Conservation (phyloP, 257 asterid species). For the Solanum gandarillasii region DNA sequence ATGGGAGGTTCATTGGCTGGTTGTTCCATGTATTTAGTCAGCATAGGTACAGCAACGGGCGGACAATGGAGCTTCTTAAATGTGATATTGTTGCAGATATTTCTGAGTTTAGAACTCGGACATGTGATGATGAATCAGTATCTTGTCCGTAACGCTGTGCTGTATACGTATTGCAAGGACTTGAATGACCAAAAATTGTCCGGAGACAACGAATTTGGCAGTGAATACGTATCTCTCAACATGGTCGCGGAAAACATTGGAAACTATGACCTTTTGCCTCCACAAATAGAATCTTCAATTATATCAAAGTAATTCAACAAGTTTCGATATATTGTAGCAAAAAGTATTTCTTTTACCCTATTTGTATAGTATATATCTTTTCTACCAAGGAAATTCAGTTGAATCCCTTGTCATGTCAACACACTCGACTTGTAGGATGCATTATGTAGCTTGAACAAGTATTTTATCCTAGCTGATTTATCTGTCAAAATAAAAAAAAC, state of each 20-base stretch:
- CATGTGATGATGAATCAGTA: neutral
- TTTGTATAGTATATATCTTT: too few species aligned
- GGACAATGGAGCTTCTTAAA: neutral
- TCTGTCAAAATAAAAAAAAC: too few species aligned
- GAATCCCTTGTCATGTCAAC: too few species aligned
- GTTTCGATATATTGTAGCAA: too few species aligned
- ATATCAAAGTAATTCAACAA: too few species aligned
- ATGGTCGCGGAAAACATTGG: too few species aligned
- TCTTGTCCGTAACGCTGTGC: neutral
- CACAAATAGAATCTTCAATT: neutral
- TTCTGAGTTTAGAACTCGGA: neutral
- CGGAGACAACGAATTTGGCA: neutral
- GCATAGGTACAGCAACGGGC: neutral
- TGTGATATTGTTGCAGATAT: neutral
- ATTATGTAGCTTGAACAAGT: too few species aligned
- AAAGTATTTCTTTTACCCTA: too few species aligned
- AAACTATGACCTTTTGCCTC: neutral
- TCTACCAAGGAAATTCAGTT: too few species aligned
- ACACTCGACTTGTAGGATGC: too few species aligned
- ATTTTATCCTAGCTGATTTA: too few species aligned
- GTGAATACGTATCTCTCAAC: too few species aligned
- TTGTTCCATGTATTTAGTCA: neutral
- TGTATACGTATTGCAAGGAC: neutral
- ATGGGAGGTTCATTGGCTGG: constrained; percentile 27
- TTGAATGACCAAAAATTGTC: neutral